Evolutionary conservation across 345 rosid species (phyloP), one percentile per base, ranked within the genome.

Genomic region (Salix udensis): DNA sequence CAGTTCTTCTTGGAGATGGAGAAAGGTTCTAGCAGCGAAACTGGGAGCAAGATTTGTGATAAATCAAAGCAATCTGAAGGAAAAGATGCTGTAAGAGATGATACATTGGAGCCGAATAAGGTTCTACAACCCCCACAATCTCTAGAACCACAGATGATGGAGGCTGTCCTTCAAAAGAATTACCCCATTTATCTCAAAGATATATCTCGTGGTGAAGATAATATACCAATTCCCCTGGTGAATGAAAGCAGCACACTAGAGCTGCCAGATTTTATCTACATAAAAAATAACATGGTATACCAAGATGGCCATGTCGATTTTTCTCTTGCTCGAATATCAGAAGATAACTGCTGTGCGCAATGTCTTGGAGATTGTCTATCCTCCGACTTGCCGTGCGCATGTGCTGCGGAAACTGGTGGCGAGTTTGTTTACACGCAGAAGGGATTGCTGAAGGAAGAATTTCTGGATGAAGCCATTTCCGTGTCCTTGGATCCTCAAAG

Each of bases 191-290:
- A 79, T 68, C 14, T 77, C 39, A n/a, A 72, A 13, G 87, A 86
- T 72, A 75, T 84, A 64, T 37, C 84, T 2, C 67, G 82, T 30
- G 88, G 88, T 1, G 68, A 72, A 75, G 88, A 86, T 67, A 67
- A 21, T 0, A 16, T 71, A 26, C 44, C 60, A 58, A 53, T 80
- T 67, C 79, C 79, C 13, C 60, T 71, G 7, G 69, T 66, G 65
- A 44, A 76, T 58, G 79, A 42, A 28, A 31, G 39, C 30, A 42
- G n/a, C 13, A 40, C 50, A 36, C 24, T 76, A 34, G 64, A 80
- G 50, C 66, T 70, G 36, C 79, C 73, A 52, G 62, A 76, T 40
- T 75, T 67, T 67, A 11, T 71, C 62, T 76, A 80, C 79, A 67
- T 76, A 40, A 80, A 48, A 68, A 66, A n/a, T 62, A 80, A 72